These are phyloP conservation scores for Novakomyces olei DNA, from an alignment of 805 yeast species.

Conservation along the genomic window DNA sequence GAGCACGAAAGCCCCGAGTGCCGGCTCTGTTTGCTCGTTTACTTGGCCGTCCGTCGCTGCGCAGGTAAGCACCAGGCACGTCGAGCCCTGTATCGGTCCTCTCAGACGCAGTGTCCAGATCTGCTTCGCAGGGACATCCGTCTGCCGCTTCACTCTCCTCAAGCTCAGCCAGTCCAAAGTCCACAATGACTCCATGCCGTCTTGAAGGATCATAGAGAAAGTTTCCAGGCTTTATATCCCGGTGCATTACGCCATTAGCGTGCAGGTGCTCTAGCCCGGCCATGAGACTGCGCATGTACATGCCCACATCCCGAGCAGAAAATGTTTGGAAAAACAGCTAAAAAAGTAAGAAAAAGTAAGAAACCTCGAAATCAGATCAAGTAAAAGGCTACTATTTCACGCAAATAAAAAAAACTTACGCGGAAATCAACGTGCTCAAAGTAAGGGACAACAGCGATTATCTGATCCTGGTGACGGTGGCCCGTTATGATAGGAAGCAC, in stretches of 20 bases:
- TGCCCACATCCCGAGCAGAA: conserved; percentile 56
- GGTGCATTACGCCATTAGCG: conserved; percentile 54
- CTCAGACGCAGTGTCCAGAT: conserved; percentile 8
- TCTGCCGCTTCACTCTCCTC: not conserved
- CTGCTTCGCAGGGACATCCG: not conserved
- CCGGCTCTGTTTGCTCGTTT: conserved; percentile 94
- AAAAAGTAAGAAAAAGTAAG: conserved; percentile 17
- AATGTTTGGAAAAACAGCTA: conserved; percentile 62
- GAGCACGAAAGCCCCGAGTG: conserved; percentile 85
- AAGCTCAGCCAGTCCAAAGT: conserved; percentile 76
- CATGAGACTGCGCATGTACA: conserved; percentile 58
- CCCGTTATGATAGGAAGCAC: conserved; percentile 86
- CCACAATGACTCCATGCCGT: conserved; percentile 63
- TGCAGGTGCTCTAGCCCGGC: conserved; percentile 61
- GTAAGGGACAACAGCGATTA: conserved; percentile 76
- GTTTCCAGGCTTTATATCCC: conserved; percentile 77
- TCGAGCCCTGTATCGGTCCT: too few relatives aligned
- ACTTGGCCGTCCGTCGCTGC: conserved; percentile 58
- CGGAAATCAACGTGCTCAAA: conserved; percentile 69
- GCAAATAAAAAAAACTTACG: not conserved
- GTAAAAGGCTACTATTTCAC: not conserved
- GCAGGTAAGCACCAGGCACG: conserved; percentile 79
- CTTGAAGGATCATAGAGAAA: conserved; percentile 45
- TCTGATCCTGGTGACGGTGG: conserved; percentile 70
- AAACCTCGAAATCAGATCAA: not conserved